These are phyloP conservation scores for Coemansia biformis DNA, from an alignment of 192 early-diverging fungal genomes.

Conservation along the genomic window DNA sequence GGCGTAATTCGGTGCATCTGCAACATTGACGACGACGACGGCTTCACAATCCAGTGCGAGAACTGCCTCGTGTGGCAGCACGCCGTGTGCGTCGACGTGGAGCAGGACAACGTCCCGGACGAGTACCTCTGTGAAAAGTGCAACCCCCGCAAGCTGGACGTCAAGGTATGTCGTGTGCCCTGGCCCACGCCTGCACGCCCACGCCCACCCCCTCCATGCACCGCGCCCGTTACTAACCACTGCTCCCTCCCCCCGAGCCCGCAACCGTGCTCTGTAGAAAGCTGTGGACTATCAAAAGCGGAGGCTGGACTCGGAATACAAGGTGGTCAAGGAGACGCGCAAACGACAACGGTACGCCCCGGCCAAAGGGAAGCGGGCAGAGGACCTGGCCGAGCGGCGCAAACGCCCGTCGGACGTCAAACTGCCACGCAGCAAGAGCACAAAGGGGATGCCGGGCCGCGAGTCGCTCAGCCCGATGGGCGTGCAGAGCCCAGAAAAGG, in stretches of 20 bases:
- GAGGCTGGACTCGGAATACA: constrained; percentile 33
- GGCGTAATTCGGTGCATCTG: constrained; percentile 96
- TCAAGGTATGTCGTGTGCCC: constrained; percentile 47
- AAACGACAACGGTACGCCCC: constrained; percentile 23
- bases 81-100: constrained; percentile 72
- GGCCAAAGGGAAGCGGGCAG: constrained; percentile 20
- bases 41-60: constrained; percentile 96
- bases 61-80: constrained; percentile 95
- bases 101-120: constrained; percentile 73
- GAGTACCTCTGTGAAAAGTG: constrained; percentile 83
- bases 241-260: no score
- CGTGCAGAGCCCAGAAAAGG: constrained; percentile 11
- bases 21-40: constrained; percentile 84
- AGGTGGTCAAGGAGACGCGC: constrained; percentile 34
- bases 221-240: no score
- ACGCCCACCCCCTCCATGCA: no score
- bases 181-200: no score
- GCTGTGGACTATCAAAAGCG: constrained; percentile 46
- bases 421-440: constrained; percentile 13
- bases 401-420: constrained; percentile 30
- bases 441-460: constrained; percentile 10
- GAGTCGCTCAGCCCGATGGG: constrained; percentile 39
- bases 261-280: no score
- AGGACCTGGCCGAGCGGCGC: constrained; percentile 28
- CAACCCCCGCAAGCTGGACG: constrained; percentile 61